A percentile compares a stretch with the other conserved stretches of the same genome.
Evolutionary conservation across 2,329 filamentous ascomycete species (phyloP).

Genomic region (Pestalotiopsis sp.): DNA sequence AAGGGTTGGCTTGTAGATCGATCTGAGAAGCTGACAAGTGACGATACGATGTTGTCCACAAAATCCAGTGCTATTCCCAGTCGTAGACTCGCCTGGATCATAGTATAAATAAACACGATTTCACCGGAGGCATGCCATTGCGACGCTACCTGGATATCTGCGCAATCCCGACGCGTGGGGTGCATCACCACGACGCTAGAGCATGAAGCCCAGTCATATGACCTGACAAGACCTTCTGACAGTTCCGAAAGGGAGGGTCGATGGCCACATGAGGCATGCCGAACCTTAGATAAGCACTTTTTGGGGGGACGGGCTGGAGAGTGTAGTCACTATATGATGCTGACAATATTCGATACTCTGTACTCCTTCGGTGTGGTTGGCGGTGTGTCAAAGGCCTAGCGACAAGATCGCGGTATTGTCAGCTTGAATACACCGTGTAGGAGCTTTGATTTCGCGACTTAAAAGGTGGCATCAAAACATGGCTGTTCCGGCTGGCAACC

Average conservation of each 20-base stretch:
- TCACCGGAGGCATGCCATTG: neutral
- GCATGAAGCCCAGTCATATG: neutral
- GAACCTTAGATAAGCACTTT: conserved; percentile 6
- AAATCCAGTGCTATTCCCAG: neutral
- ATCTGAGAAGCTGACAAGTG: neutral
- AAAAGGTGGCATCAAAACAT: neutral
- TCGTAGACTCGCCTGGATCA: neutral
- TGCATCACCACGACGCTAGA: neutral
- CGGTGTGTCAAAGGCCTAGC: neutral
- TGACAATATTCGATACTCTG: neutral
- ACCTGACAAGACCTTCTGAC: neutral
- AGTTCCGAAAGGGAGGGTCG: neutral
- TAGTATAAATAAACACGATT: neutral
- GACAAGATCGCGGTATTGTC: neutral
- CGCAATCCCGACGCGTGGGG: neutral
- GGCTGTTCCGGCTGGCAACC: neutral
- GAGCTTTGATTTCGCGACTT: neutral
- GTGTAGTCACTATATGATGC: neutral
- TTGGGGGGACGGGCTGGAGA: neutral
- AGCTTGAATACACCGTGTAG: no score
- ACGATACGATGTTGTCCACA: neutral
- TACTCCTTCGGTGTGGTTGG: neutral
- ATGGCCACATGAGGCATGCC: conserved; percentile 10
- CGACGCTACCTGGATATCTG: neutral
- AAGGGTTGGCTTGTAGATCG: neutral